These are phyloP conservation scores for Yamadazyma ubonensis DNA, from an alignment of 805 yeast species.

Conservation along the genomic window DNA sequence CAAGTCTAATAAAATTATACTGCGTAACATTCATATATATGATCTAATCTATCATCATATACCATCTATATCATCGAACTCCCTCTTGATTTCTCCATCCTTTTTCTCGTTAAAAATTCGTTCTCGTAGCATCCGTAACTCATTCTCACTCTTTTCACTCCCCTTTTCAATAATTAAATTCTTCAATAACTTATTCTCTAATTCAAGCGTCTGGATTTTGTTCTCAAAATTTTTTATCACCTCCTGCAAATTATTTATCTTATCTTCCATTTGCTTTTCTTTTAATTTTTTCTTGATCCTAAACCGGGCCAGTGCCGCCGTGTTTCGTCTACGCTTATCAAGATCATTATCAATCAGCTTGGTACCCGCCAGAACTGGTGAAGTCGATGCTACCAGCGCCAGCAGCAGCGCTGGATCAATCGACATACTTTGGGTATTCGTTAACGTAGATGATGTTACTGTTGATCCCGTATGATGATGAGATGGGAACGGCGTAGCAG, in stretches of 20 bases:
- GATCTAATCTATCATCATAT: neutral
- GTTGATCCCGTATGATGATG: neutral
- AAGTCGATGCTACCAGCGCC: slow-evolving; percentile 3
- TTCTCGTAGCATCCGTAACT: slow-evolving; percentile 34
- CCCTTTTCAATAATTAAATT: slow-evolving; percentile 54
- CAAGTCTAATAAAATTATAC: no score
- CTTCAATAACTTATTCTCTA: slow-evolving; percentile 60
- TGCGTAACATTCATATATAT: neutral
- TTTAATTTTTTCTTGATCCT: slow-evolving; percentile 59
- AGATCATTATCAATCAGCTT: slow-evolving; percentile 21
- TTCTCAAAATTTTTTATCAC: slow-evolving; percentile 44
- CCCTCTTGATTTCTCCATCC: slow-evolving; percentile 14
- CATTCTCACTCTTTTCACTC: slow-evolving; percentile 39
- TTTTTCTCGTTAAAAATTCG: slow-evolving; percentile 19
- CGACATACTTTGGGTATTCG: neutral
- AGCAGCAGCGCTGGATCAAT: slow-evolving; percentile 3
- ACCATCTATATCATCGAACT: neutral
- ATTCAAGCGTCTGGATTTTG: slow-evolving; percentile 52
- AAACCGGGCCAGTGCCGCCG: slow-evolving; percentile 66
- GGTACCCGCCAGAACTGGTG: neutral
- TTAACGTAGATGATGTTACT: neutral
- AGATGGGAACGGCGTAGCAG: slow-evolving; percentile 1
- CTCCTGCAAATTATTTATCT: slow-evolving; percentile 43
- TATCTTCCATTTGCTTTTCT: slow-evolving; percentile 58
- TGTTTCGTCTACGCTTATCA: slow-evolving; percentile 58